These are phyloP conservation scores for Botryosphaeria agaves DNA, from an alignment of 2,329 filamentous ascomycete genomes.

Conservation along the genomic window DNA sequence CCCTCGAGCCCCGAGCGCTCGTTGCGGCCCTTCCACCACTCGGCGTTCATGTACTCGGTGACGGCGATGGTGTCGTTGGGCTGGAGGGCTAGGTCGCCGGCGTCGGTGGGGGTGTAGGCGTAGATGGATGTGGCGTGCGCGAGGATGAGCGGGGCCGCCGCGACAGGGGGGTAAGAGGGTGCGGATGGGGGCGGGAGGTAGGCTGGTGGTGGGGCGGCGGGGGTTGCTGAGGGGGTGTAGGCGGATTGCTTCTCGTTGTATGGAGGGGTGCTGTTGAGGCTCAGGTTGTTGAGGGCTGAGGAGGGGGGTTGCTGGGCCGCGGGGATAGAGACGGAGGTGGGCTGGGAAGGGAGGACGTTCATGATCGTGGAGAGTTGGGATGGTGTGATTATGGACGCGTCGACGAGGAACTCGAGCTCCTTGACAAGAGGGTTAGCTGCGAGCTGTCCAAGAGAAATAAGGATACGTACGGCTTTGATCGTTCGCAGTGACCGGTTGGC, in stretches of 20 bases:
- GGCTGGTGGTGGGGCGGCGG: slow-evolving; percentile 34
- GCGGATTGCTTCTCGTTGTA: slow-evolving; percentile 16
- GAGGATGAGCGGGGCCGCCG: slow-evolving; percentile 37
- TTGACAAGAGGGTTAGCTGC: slow-evolving; percentile 19
- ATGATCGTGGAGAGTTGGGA: slow-evolving; percentile 60
- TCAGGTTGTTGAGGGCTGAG: slow-evolving; percentile 16
- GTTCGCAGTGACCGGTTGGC: slow-evolving; percentile 73
- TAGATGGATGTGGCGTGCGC: slow-evolving; percentile 69
- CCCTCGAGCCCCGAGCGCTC: slow-evolving; percentile 68
- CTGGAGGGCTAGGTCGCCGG: slow-evolving; percentile 65
- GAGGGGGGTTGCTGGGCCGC: slow-evolving; percentile 11
- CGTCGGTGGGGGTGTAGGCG: slow-evolving; percentile 61
- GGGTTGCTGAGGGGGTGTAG: slow-evolving; percentile 21
- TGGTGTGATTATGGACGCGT: slow-evolving; percentile 62
- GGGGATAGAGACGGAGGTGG: slow-evolving; percentile 24
- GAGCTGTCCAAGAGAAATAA: too few species aligned
- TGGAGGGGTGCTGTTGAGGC: slow-evolving; percentile 6
- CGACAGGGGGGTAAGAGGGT: slow-evolving; percentile 27
- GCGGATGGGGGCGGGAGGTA: too few species aligned
- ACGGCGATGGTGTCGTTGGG: slow-evolving; percentile 68
- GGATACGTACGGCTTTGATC: slow-evolving; percentile 60
- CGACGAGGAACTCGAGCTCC: slow-evolving; percentile 83
- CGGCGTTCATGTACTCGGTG: slow-evolving; percentile 83
- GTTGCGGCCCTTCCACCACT: slow-evolving; percentile 93
- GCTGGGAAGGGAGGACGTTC: slow-evolving; percentile 54